Evolutionary conservation across 441 rosid genomes (phyloP).

Genomic region (Jatropha multifida): DNA sequence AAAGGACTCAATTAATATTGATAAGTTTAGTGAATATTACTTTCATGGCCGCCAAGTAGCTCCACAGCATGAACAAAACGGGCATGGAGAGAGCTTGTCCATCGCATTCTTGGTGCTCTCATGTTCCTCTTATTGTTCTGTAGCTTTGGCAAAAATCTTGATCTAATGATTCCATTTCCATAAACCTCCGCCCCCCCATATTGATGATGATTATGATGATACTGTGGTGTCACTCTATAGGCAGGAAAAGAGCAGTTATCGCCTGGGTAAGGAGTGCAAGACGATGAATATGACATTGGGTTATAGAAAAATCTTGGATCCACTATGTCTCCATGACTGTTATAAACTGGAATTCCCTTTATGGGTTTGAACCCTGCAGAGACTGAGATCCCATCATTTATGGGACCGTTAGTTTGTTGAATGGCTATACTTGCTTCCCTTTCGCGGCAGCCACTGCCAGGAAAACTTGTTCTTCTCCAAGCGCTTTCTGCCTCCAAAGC

Average conservation of each 20-base stretch:
- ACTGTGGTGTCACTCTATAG: constrained; percentile 15
- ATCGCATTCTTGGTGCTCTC: constrained; percentile 92
- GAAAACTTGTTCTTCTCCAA: constrained; percentile 17
- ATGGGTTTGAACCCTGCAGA: constrained; percentile 50
- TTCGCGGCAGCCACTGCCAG: not conserved
- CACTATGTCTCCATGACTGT: constrained; percentile 29
- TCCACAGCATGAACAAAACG: constrained; percentile 86
- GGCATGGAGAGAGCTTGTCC: constrained; percentile 84
- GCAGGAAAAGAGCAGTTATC: constrained; percentile 7
- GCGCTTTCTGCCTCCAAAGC: constrained; percentile 22
- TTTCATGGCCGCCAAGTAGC: constrained; percentile 90
- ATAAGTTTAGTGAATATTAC: constrained; percentile 28
- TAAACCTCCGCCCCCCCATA: constrained; percentile 40
- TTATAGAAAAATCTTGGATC: constrained; percentile 32
- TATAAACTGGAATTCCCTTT: constrained; percentile 76
- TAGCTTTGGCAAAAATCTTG: constrained; percentile 63
- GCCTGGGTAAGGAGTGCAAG: constrained; percentile 32
- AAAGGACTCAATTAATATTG: too few relatives aligned
- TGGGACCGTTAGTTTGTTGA: not conserved
- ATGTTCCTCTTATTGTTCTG: constrained; percentile 65
- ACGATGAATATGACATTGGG: constrained; percentile 31
- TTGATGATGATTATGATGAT: constrained; percentile 21
- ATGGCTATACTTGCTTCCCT: constrained; percentile 3
- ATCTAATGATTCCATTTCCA: constrained; percentile 48
- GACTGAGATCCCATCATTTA: constrained; percentile 31